Evolutionary conservation across 495 filamentous ascomycete species (phyloP).

Genomic region (Podospora pseudopauciseta): DNA sequence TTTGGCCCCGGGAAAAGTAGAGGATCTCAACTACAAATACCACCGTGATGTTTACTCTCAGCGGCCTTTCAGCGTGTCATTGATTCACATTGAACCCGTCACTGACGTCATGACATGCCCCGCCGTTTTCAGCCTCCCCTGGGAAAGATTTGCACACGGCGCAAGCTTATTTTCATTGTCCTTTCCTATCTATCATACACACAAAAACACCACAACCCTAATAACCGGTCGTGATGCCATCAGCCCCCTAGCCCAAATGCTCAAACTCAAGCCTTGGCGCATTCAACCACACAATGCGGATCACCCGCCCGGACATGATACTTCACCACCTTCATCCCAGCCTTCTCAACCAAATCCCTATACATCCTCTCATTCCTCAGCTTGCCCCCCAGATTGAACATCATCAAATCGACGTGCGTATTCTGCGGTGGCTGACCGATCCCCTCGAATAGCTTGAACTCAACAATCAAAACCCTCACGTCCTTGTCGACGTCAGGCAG

Average conservation of each 20-base stretch:
- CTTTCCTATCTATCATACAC: background rate
- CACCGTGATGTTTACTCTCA: background rate
- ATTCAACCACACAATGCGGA: conserved; percentile 28
- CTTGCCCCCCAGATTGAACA: conserved; percentile 35
- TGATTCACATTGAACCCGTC: background rate
- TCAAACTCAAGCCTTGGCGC: conserved; percentile 14
- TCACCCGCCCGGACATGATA: conserved; percentile 20
- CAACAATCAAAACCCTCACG: conserved; percentile 31
- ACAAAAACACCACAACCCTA: background rate
- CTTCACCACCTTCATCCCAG: conserved; percentile 25
- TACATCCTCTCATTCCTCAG: conserved; percentile 27
- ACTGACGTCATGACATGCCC: conserved; percentile 1
- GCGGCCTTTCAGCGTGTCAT: background rate
- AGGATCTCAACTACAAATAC: background rate
- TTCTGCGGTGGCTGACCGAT: conserved; percentile 21
- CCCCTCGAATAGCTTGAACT: conserved; percentile 23
- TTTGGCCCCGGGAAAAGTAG: too few species aligned
- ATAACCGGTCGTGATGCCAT: background rate
- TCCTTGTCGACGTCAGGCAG: conserved; percentile 30
- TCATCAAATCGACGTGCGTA: conserved; percentile 30
- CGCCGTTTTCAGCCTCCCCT: background rate
- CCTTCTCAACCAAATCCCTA: conserved; percentile 14
- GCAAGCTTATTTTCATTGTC: background rate
- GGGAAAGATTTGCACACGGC: too few species aligned
- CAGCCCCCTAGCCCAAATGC: background rate